Evolutionary conservation across 1,139 yeast genomes (phyloP), one percentile per base, ranked within the genome.

Genomic region (Taiozyma sp.): DNA sequence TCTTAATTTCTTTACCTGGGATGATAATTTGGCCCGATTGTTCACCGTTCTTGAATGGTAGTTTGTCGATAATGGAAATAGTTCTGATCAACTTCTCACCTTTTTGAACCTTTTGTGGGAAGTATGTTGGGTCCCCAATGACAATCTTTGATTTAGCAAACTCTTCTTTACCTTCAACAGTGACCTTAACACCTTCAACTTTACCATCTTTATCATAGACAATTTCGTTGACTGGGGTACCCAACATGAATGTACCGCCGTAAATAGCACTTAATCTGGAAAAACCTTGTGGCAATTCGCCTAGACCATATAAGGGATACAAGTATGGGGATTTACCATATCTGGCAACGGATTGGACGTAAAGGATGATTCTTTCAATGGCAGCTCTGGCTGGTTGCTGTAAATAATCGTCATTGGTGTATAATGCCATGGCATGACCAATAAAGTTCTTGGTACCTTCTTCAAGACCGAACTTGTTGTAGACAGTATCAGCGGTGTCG

Each of bases 221-320:
- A 32, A 90, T 79, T 69, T 91, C 96, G 56, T 93, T 97, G 56
- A 95, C 84, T 49, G 97, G 97, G 46, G 96, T 91, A 68, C 90
- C 96, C 66, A 93, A 81, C 99, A 93, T 95, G 68, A 90, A 93
- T 35, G 99, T 93, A 64, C 99, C 99, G 58, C 99, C 99, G 64
- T 93, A 91, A 59, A 93, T 93, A 43, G 99, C 99, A 44, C 96
- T 85, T 59, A 93, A 80, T 68, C 99, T 81, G 19, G 99, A 97
- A 74, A 93, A 93, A 14, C 98, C 99, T 71, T 93, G 99, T 21
- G 99, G 99, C 55, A 93, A 77, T 70, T 93, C 99, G 47, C 99
- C 99, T 54, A 95, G 78, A 11, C 99, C 99, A 67, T 93, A 93
- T 63, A 93, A 75, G 47, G 99, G 99, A 68, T 93, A 93, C 57